These are phyloP conservation scores for baker's yeast (Saccharomyces cerevisiae) DNA, from an alignment of 805 yeast genomes.

Conservation along the genomic window DNA sequence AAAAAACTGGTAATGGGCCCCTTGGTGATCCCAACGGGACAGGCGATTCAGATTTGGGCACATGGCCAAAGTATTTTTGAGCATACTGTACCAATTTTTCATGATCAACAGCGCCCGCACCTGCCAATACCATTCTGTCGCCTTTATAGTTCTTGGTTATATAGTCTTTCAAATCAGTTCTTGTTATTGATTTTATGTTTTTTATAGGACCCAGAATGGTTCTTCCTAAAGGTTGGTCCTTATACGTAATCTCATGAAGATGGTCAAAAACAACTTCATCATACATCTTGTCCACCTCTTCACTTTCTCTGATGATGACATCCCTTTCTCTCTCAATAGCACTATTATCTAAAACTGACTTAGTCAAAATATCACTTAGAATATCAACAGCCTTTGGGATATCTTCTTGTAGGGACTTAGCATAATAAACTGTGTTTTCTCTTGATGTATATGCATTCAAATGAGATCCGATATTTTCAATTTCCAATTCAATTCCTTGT, in stretches of 20 bases:
- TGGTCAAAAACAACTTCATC: slow-evolving; percentile 98
- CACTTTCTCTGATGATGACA: slow-evolving; percentile 91
- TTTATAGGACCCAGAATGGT: slow-evolving; percentile 93
- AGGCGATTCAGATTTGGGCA: slow-evolving; percentile 42
- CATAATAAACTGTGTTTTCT: slow-evolving; percentile 94
- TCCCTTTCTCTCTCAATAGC: slow-evolving; percentile 96
- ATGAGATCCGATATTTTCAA: slow-evolving; percentile 94
- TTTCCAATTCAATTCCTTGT: slow-evolving; percentile 77
- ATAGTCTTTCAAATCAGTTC: slow-evolving; percentile 69
- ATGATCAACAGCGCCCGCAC: slow-evolving; percentile 91
- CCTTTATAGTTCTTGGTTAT: slow-evolving; percentile 85
- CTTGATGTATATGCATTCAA: slow-evolving; percentile 97
- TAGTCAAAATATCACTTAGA: slow-evolving; percentile 79
- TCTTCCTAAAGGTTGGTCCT: slow-evolving; percentile 88
- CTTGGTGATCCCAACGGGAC: slow-evolving; percentile 61
- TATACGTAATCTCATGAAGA: slow-evolving; percentile 84
- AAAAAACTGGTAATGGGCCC: slow-evolving; percentile 65
- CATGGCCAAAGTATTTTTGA: slow-evolving; percentile 64
- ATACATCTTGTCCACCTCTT: slow-evolving; percentile 96
- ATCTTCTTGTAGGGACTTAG: slow-evolving; percentile 74
- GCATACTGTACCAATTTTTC: slow-evolving; percentile 73
- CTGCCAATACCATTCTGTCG: slow-evolving; percentile 96
- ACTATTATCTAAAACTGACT: slow-evolving; percentile 66
- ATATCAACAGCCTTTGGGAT: slow-evolving; percentile 82
- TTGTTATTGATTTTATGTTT: slow-evolving; percentile 71